Evolutionary conservation across 495 filamentous ascomycete species (phyloP).

Genomic region (Penicillium paxilli): DNA sequence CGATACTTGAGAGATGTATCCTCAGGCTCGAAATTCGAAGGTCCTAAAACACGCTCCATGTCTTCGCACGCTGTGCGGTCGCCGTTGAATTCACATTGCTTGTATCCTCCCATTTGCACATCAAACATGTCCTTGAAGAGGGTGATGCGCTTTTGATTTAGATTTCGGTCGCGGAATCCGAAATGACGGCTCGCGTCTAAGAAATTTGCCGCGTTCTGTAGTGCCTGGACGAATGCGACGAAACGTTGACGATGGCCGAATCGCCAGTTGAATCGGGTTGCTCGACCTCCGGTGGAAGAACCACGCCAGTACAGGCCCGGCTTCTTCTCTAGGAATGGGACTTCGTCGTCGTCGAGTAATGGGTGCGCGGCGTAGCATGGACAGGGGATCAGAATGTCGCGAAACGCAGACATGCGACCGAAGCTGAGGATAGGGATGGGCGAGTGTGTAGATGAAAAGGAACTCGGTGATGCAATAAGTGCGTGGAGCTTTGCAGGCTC

Average conservation of each 20-base stretch:
- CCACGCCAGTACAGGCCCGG: conserved; percentile 3
- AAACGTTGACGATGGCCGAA: conserved; percentile 1
- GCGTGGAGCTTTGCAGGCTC: neutral
- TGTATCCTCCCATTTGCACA: conserved; percentile 1
- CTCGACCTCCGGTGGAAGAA: neutral
- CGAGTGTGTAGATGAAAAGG: neutral
- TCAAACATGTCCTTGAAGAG: conserved; percentile 8
- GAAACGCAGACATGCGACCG: conserved; percentile 2
- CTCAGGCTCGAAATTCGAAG: neutral
- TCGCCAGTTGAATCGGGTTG: neutral
- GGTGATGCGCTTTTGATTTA: neutral
- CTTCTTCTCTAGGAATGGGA: conserved; percentile 2
- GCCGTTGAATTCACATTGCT: neutral
- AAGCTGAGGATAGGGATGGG: neutral
- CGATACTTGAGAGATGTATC: neutral
- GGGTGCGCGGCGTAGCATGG: neutral
- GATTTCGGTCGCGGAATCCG: neutral
- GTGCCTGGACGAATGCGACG: neutral
- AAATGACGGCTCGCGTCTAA: neutral
- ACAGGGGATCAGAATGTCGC: conserved; percentile 6
- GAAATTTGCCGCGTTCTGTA: conserved; percentile 2
- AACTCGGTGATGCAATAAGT: neutral
- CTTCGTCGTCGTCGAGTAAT: neutral
- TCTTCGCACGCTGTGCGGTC: neutral
- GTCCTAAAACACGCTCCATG: neutral